Evolutionary conservation across 441 rosid genomes (phyloP).

Genomic region (Pelargonium myrrhifolium): DNA sequence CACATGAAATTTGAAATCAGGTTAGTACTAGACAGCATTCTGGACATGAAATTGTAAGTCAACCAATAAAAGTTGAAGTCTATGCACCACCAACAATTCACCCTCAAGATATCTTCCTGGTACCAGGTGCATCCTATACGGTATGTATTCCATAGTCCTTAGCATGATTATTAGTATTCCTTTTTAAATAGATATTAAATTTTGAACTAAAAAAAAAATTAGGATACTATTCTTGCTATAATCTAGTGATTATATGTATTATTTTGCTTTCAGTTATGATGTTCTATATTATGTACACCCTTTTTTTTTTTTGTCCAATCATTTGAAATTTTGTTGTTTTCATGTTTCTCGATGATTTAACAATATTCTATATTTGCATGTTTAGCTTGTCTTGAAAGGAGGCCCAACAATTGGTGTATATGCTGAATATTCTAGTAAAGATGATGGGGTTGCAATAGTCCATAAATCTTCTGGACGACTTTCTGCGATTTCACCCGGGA

Average conservation of each 20-base stretch:
- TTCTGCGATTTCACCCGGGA: slow-evolving; percentile 76
- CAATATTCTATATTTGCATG: slow-evolving; percentile 14
- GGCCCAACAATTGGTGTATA: slow-evolving; percentile 78
- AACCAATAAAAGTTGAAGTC: slow-evolving; percentile 74
- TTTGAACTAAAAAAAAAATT: not conserved
- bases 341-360: slow-evolving; percentile 11
- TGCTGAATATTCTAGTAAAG: slow-evolving; percentile 50
- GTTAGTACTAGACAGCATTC: slow-evolving; percentile 73
- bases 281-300: not conserved
- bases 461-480: slow-evolving; percentile 59
- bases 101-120: slow-evolving; percentile 66
- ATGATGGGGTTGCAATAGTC: slow-evolving; percentile 52
- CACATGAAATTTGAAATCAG: slow-evolving; percentile 39
- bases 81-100: slow-evolving; percentile 71
- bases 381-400: slow-evolving; percentile 69
- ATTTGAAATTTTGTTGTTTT: slow-evolving; percentile 9
- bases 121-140: slow-evolving; percentile 85
- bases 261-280: slow-evolving; percentile 2
- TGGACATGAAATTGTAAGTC: slow-evolving; percentile 70
- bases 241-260: not conserved
- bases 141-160: slow-evolving; percentile 40
- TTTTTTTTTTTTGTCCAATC: not conserved
- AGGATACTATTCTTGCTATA: slow-evolving; percentile 6
- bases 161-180: slow-evolving; percentile 3
- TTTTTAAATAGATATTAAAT: not conserved